Evolutionary conservation across 1,284 basidiomycete species (phyloP).

Genomic region (Leccinum subrobustum): DNA sequence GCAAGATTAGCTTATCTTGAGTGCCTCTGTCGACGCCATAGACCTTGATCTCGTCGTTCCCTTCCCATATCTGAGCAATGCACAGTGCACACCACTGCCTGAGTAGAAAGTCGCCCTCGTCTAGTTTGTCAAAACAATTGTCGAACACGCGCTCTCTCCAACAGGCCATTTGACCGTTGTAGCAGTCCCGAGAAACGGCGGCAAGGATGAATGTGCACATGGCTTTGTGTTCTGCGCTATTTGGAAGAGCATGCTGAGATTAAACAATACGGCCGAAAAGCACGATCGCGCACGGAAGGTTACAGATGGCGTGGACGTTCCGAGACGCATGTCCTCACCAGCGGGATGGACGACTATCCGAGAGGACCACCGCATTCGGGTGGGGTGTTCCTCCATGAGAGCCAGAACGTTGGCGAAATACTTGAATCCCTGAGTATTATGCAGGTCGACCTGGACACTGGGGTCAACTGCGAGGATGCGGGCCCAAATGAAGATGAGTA

Average conservation of each 20-base stretch:
- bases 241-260: slow-evolving; percentile 62
- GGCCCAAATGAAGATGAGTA: slow-evolving; percentile 99
- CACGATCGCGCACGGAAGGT: no score
- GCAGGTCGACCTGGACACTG: slow-evolving; percentile 88
- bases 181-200: slow-evolving; percentile 89
- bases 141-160: slow-evolving; percentile 87
- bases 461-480: slow-evolving; percentile 95
- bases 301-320: no score
- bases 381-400: slow-evolving; percentile 53
- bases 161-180: slow-evolving; percentile 85
- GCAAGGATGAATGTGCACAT: slow-evolving; percentile 99
- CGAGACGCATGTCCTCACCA: no score
- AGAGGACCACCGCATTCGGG: no score
- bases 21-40: slow-evolving; percentile 81
- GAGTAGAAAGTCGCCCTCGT: slow-evolving; percentile 88
- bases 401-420: slow-evolving; percentile 87
- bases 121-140: slow-evolving; percentile 83
- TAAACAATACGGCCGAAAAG: no score
- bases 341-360: no score
- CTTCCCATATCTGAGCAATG: slow-evolving; percentile 95
- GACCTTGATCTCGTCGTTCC: slow-evolving; percentile 88
- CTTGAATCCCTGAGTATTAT: slow-evolving; percentile 83
- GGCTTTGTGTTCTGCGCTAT: slow-evolving; percentile 94
- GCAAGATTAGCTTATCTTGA: slow-evolving; percentile 82
- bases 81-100: slow-evolving; percentile 95